These are phyloP conservation scores for Wickerhamiella alocasiicola DNA, from an alignment of 805 yeast species.

Conservation along the genomic window DNA sequence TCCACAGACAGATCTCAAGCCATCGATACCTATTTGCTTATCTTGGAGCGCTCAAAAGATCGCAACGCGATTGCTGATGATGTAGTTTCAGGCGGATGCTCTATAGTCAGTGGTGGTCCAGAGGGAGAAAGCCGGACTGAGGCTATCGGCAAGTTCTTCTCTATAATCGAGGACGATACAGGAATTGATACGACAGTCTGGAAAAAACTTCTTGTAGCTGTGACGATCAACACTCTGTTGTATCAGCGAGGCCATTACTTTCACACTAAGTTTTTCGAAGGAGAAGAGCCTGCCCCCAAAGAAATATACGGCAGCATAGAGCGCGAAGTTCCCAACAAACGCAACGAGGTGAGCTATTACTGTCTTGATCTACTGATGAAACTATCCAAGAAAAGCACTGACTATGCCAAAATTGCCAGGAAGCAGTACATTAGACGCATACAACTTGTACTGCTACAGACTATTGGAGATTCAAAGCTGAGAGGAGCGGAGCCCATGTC, in stretches of 20 bases:
- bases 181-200: conserved; percentile 29
- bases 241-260: conserved; percentile 36
- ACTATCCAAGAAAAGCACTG: conserved; percentile 23
- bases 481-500: conserved; percentile 55
- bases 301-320: conserved; percentile 53
- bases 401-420: conserved; percentile 9
- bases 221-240: conserved; percentile 49
- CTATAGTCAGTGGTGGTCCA: conserved; percentile 12
- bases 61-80: neutral
- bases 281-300: conserved; percentile 20
- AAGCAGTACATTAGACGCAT: conserved; percentile 13
- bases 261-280: conserved; percentile 22
- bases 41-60: conserved; percentile 4
- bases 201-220: conserved; percentile 27
- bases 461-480: conserved; percentile 49
- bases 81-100: conserved; percentile 12
- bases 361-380: conserved; percentile 46
- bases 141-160: conserved; percentile 16
- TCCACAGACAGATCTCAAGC: conserved; percentile 7
- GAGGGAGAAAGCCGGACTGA: conserved; percentile 6
- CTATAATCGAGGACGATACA: conserved; percentile 21
- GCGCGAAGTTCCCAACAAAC: conserved; percentile 33
- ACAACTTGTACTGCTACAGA: conserved; percentile 44
- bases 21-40: conserved; percentile 9
- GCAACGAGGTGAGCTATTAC: conserved; percentile 37